These are phyloP conservation scores for Solanum etuberosum DNA, from an alignment of 257 asterid genomes.

Conservation along the genomic window DNA sequence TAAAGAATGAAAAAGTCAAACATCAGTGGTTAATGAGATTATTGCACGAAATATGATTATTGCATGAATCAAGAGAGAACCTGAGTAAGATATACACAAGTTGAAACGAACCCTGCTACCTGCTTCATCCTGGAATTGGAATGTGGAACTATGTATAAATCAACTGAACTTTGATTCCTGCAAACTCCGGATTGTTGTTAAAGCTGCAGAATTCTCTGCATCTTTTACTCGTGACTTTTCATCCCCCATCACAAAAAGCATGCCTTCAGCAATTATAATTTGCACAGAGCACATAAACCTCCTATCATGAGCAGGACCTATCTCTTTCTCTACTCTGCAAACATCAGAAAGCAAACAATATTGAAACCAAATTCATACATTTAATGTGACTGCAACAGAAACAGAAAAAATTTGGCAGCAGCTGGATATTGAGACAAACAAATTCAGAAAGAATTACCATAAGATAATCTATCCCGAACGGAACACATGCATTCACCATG, in stretches of 20 bases:
- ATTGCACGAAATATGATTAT: neutral
- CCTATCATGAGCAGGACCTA: slow-evolving; percentile 50
- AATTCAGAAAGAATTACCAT: neutral
- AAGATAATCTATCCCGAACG: neutral
- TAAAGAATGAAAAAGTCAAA: neutral
- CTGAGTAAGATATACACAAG: neutral
- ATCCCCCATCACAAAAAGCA: slow-evolving; percentile 19
- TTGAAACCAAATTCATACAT: neutral
- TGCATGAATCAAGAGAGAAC: neutral
- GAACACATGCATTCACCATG: neutral
- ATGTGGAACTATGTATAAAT: neutral
- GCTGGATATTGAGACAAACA: neutral
- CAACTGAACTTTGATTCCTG: slow-evolving; percentile 23
- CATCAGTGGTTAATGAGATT: neutral
- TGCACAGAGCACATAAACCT: slow-evolving; percentile 53
- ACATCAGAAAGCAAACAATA: slow-evolving; percentile 1
- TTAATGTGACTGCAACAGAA: neutral
- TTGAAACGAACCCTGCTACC: neutral
- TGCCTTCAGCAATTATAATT: slow-evolving; percentile 21
- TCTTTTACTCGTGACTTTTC: slow-evolving; percentile 48
- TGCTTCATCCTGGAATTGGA: slow-evolving; percentile 30
- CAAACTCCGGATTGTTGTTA: slow-evolving; percentile 35
- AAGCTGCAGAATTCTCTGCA: slow-evolving; percentile 84
- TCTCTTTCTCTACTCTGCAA: slow-evolving; percentile 43
- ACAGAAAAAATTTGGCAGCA: neutral